A percentile compares a stretch with the other conserved stretches of the same genome.
phyloP scores from a whole-genome alignment of 129 eudicot species.

The Helichrysum umbraculigerum region DNA sequence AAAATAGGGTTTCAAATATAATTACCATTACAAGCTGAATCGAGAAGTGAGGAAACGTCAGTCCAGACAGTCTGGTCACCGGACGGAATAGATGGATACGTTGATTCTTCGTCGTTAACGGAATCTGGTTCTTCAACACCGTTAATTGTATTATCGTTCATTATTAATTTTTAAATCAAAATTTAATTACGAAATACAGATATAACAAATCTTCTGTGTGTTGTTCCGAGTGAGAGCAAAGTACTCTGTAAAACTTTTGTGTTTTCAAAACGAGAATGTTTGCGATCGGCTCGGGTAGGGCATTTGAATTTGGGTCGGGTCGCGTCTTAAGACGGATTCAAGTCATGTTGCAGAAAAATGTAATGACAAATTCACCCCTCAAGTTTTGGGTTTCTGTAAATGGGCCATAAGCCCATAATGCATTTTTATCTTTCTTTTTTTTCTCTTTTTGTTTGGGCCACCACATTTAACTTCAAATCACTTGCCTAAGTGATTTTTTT shows the following conservation, averaged over 20 bases:
- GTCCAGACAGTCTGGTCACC: slow-evolving; percentile 75
- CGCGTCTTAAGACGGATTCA: slow-evolving; percentile 15
- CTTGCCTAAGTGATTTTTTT: neutral
- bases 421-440: too few species aligned
- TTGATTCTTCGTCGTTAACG: slow-evolving; percentile 18
- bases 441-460: too few species aligned
- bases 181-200: neutral
- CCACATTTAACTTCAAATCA: neutral
- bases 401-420: neutral
- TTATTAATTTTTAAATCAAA: neutral
- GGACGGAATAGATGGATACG: slow-evolving; percentile 54
- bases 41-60: slow-evolving; percentile 70
- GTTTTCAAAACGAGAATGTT: slow-evolving; percentile 25
- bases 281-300: slow-evolving; percentile 45
- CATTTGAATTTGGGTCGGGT: slow-evolving; percentile 37
- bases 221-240: slow-evolving; percentile 13
- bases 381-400: neutral
- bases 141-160: slow-evolving; percentile 34
- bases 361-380: neutral
- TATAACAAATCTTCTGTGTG: slow-evolving; percentile 20
- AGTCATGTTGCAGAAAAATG: neutral
- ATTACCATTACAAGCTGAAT: slow-evolving; percentile 63
- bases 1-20: neutral
- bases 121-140: slow-evolving; percentile 34
- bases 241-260: slow-evolving; percentile 5